These are phyloP conservation scores for Lodderomyces orthopsilosis DNA, from an alignment of 1,139 yeast species.

Conservation along the genomic window DNA sequence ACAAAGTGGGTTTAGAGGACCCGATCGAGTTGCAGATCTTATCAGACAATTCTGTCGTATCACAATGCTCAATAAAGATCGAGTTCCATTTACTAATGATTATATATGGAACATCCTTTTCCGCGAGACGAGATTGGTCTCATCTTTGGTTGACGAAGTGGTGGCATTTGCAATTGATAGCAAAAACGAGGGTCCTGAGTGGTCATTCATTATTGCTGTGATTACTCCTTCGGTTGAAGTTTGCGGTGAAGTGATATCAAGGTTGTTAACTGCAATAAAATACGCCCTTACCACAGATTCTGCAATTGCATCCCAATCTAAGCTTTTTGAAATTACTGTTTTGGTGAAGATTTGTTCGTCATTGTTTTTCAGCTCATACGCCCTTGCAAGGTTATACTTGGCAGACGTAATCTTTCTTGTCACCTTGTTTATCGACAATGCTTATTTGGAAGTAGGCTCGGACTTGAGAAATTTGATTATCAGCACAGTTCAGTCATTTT, in stretches of 20 bases:
- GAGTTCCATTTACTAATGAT: constrained; percentile 39
- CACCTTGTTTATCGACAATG: constrained; percentile 70
- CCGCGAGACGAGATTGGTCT: constrained; percentile 56
- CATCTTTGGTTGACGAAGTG: constrained; percentile 66
- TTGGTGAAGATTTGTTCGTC: constrained; percentile 65
- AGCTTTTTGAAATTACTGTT: constrained; percentile 72
- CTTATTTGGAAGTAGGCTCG: constrained; percentile 64
- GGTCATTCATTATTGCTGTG: constrained; percentile 62
- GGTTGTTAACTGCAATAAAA: constrained; percentile 53
- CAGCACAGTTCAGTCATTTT: constrained; percentile 71
- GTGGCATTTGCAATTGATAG: constrained; percentile 72
- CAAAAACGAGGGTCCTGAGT: constrained; percentile 67
- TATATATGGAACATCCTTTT: constrained; percentile 73
- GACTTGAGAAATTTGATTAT: constrained; percentile 65
- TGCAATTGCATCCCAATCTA: constrained; percentile 57
- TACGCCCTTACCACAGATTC: constrained; percentile 47
- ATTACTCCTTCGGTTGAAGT: constrained; percentile 74
- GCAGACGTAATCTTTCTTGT: constrained; percentile 73
- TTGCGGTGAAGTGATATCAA: constrained; percentile 61
- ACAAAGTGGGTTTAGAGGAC: constrained; percentile 54
- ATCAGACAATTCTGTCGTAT: constrained; percentile 63
- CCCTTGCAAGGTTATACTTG: constrained; percentile 62
- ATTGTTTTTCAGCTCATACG: constrained; percentile 68
- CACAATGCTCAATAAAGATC: constrained; percentile 49
- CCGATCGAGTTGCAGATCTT: constrained; percentile 58